Evolutionary conservation across 1,284 basidiomycete genomes (phyloP).

Genomic region (Neotropicomus parvogracilis): DNA sequence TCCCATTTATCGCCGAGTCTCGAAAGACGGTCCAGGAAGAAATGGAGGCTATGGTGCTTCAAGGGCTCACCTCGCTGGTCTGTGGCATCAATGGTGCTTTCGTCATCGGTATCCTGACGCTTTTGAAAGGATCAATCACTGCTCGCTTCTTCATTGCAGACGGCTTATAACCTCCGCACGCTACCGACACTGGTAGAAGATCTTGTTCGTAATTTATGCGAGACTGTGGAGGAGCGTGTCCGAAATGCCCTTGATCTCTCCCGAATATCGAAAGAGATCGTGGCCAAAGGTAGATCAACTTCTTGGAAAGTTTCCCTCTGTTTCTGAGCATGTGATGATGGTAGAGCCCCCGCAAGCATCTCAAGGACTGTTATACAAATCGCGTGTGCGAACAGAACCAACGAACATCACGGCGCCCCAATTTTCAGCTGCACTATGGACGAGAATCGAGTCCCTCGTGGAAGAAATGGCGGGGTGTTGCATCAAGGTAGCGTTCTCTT

Average conservation of each 20-base stretch:
- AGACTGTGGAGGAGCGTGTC: constrained; percentile 80
- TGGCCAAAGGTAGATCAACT: constrained; percentile 61
- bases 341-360: constrained; percentile 31
- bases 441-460: constrained; percentile 75
- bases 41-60: constrained; percentile 86
- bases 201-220: constrained; percentile 77
- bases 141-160: constrained; percentile 89
- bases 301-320: neutral
- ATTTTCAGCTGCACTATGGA: constrained; percentile 82
- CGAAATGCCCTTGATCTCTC: constrained; percentile 81
- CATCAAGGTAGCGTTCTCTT: constrained; percentile 63
- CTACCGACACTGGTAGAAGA: constrained; percentile 81
- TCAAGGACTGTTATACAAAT: constrained; percentile 60
- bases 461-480: constrained; percentile 90
- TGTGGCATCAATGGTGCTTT: constrained; percentile 25
- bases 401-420: constrained; percentile 79
- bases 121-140: constrained; percentile 75
- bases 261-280: constrained; percentile 79
- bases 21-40: constrained; percentile 68
- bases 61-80: constrained; percentile 72
- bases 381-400: constrained; percentile 80
- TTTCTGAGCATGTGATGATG: constrained; percentile 3
- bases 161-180: constrained; percentile 87
- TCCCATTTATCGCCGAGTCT: constrained; percentile 69
- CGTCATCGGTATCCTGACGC: neutral